Evolutionary conservation across 179 eudicot species (phyloP), one percentile per base, ranked within the genome.

Genomic region (Vitellaria paradoxa): DNA sequence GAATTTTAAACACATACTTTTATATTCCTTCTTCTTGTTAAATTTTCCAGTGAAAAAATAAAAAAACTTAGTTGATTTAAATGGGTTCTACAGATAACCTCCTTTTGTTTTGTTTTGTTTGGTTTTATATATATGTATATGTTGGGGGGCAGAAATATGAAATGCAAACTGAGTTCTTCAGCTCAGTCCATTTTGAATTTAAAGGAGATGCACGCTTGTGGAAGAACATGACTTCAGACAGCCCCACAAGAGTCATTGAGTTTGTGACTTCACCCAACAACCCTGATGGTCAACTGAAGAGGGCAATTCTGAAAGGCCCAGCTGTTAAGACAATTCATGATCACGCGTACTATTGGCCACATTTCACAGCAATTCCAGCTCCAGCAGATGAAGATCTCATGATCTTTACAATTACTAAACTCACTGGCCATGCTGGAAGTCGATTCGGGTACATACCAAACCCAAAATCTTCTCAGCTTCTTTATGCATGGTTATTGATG

Each of bases 371-470:
- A 6, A 87, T 90, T 78, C 81, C 88, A 1, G 65, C 86, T 1
- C 91, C 91, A 0, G 81, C 88, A 0, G 82, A 88, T 75, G 88
- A 85, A 71, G 91, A 90, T 73, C 52, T 88, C 49, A 88, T 90
- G 93, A 42, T 90, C 4, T 90, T 90, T 61, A 83, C 88, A 7
- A 30, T 82, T 20, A 88, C 93, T 40, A 90, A 90, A 80, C 85
- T 88, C 59, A 86, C 90, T 12, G 93, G 90, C 23, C 91, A 90
- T 78, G 93, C 90, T 40, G 93, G 93, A 17, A 79, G 80, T 42
- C 74, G 93, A 82, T 88, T 90, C 23, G 91, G 93, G 91, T 88
- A 86, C n/a, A n/a, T n/a, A n/a, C n/a, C n/a, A n/a, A n/a, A n/a
- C n/a, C n/a, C n/a, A n/a, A n/a, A n/a, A n/a, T n/a, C n/a, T n/a